Evolutionary conservation across 2,329 filamentous ascomycete genomes (phyloP), one percentile per base, ranked within the genome.

Genomic region (Verticillium dahliae): DNA sequence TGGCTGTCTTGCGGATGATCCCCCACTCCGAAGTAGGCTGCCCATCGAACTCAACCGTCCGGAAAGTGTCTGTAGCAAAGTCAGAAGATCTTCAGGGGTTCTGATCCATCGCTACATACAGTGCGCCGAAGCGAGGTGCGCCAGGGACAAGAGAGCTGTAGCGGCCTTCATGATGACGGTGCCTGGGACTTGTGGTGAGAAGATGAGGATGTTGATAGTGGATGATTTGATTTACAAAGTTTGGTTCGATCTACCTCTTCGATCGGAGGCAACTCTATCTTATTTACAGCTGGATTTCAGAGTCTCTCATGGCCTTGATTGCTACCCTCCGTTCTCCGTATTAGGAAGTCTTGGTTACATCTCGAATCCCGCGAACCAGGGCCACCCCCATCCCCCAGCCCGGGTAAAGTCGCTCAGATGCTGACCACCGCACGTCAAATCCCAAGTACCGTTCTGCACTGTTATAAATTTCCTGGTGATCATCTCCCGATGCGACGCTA

Each of bases 81-180:
- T 62, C 60, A 14, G 1, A 14, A 15, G 41, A 37, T 34, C 13
- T n/a, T 27, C 33, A 6, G 1, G 2, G 35, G 9, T 39, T n/a
- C 34, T 39, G 56, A 38, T 54, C 41, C 31, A 37, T n/a, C 9
- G 14, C 11, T 15, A 65, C 74, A 65, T 65, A 78, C 76, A 78
- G 64, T 78, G 76, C 11, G 74, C 76, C 65, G 75, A 70, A 39
- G 70, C 72, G 39, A 34, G 27, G 13, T 41, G 67, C 31, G 68
- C 68, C 37, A 73, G 65, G 5, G 67, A 65, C 22, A 72, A 61
- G 38, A 73, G 27, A 58, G 58, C 54, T n/a, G 60, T 39, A 10
- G 56, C 52, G 39, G 57, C 18, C 60, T 66, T 66, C 66, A 67
- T 67, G 18, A 22, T 62, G 58, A 61, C 18, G 18, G 10, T 35